A percentile compares a stretch with the other conserved stretches of the same genome.
Evolutionary conservation across 169 alveolate genomes (phyloP).

Genomic region (Plasmodium chabaudi): DNA sequence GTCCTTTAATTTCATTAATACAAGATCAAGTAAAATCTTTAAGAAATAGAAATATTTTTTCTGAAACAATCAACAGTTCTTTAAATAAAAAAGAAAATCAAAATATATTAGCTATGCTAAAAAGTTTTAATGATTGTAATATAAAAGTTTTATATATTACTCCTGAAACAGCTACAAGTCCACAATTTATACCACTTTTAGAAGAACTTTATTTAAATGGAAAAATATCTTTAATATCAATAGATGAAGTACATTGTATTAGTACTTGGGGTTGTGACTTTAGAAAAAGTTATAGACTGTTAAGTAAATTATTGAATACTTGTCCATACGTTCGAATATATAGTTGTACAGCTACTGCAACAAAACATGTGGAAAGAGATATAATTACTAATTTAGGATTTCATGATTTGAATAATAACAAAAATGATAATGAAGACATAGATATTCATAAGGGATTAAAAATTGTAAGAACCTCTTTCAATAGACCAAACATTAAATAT

Average conservation of each 20-base stretch:
- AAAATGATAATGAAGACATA: neutral
- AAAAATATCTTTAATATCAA: conserved; percentile 87
- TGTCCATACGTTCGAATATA: conserved; percentile 95
- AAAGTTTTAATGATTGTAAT: conserved; percentile 72
- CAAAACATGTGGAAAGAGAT: conserved; percentile 95
- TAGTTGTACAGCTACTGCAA: conserved; percentile 99
- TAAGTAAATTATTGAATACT: conserved; percentile 86
- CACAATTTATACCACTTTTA: conserved; percentile 74
- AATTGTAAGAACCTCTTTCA: conserved; percentile 70
- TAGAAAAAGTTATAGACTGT: conserved; percentile 91
- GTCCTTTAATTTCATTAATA: conserved; percentile 96
- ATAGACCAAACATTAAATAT: conserved; percentile 84
- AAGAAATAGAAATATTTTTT: conserved; percentile 88
- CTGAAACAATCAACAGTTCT: conserved; percentile 81
- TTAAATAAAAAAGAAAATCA: conserved; percentile 61
- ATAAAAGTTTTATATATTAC: conserved; percentile 85
- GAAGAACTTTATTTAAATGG: conserved; percentile 81
- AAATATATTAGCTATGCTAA: conserved; percentile 44
- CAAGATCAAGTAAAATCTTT: conserved; percentile 93
- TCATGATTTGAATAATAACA: conserved; percentile 77
- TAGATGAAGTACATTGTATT: conserved; percentile 94
- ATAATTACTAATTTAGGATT: conserved; percentile 90
- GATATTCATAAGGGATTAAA: conserved; percentile 15
- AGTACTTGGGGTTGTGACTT: conserved; percentile 94
- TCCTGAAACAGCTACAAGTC: conserved; percentile 88